Base-by-base conservation (phyloP, 2,329 filamentous ascomycete genomes). In the Venturia oleaginea region DNA sequence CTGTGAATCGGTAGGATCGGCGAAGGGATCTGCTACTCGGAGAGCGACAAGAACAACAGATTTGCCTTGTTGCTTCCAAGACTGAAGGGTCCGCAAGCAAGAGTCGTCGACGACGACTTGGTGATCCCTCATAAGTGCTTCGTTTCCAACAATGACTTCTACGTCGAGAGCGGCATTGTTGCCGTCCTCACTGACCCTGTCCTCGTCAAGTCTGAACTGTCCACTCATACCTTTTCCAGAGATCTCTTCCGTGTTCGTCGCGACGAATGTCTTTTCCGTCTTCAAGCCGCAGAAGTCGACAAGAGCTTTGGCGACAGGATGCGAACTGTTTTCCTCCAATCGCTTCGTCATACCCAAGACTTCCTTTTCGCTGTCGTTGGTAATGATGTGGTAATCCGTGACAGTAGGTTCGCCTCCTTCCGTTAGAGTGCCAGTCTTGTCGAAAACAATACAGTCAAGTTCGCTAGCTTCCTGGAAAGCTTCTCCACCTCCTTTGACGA, bases 371-470 rank as follows among this genome's bases (percentile, higher is more conserved):
- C 76, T 67, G n/a, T 76, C 67, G 13, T 70, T 69, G 0, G 71
- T 65, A 6, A 73, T 54, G 19, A 78, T 64, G 65, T 78, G 75
- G 67, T 83, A 76, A 22, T 84, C 79, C 5, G 85, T 89, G 27
- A 93, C 86, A 34, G 80, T 83, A 0, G 90, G 89, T 68, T 90
- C 86, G 7, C 88, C 89, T 4, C 83, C 83, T 69, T 88, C 79
- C 0, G 91, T 94, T 65, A 95, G 77, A 0, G 91, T 95, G 1
- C 91, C 91, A 0, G 91, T 95, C 80, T 95, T 94, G 80, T 95
- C 91, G 72, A 95, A 94, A 0, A 94, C 88, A 46, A 94, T 86
- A 62, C 87, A 88, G 72, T 91, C 86, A 55, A 92, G 81, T 13
- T 83, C 84, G 72, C 89, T 92, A 4, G 90, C 90, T 76, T 91